phyloP scores from a whole-genome alignment of 2,329 filamentous ascomycete species.

The Ramularia collo-cygni region DNA sequence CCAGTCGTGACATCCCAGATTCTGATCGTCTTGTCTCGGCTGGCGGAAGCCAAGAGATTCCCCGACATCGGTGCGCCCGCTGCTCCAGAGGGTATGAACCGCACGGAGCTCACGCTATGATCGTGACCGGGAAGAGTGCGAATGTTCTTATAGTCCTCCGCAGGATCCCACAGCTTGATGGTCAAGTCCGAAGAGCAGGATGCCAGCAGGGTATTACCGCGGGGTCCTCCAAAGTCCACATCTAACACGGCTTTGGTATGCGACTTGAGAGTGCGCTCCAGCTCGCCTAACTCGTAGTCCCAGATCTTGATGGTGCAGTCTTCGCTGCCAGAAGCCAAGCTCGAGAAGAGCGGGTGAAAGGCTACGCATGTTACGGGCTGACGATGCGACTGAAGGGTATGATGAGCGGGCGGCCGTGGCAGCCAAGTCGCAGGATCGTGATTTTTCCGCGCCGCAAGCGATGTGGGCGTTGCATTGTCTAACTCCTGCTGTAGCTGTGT shows the following conservation, averaged over 20 bases:
- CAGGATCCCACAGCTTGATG: constrained; percentile 91
- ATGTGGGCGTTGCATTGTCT: constrained; percentile 72
- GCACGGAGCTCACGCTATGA: constrained; percentile 80
- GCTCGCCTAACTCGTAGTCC: constrained; percentile 91
- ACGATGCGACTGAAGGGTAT: constrained; percentile 77
- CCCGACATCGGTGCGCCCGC: constrained; percentile 71
- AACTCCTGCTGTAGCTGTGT: constrained; percentile 71
- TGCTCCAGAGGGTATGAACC: constrained; percentile 79
- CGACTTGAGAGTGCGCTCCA: constrained; percentile 84
- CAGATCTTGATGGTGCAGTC: constrained; percentile 94
- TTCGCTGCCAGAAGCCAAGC: constrained; percentile 81
- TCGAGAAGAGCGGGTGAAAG: constrained; percentile 88
- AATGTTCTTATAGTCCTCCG: constrained; percentile 91
- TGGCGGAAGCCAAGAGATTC: constrained; percentile 80
- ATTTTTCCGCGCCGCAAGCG: constrained; percentile 65
- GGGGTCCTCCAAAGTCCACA: constrained; percentile 81
- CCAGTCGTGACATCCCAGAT: constrained; percentile 94
- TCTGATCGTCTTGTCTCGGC: constrained; percentile 73
- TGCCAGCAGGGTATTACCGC: constrained; percentile 69
- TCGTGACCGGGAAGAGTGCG: constrained; percentile 85
- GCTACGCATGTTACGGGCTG: constrained; percentile 78
- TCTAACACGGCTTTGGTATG: constrained; percentile 85
- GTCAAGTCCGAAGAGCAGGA: constrained; percentile 85
- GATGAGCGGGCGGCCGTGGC: constrained; percentile 71
- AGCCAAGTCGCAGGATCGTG: constrained; percentile 83